Conservation (phyloP, 2,329 filamentous ascomycete genomes). For the Hymenoscyphus fraxineus region DNA sequence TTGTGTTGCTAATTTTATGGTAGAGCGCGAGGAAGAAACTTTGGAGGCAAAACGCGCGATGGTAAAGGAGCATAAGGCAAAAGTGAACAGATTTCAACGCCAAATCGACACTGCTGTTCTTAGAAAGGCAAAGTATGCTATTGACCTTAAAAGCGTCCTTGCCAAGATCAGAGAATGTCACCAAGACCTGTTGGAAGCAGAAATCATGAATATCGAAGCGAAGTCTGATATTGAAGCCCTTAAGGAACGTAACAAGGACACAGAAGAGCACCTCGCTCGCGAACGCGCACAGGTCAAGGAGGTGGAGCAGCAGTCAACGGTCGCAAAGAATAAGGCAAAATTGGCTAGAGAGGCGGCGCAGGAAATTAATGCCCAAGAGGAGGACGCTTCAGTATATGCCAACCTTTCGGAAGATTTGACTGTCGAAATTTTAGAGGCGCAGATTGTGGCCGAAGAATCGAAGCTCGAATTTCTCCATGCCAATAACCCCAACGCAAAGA, state of each 20-base stretch:
- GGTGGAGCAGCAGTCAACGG: constrained; percentile 40
- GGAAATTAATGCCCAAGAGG: constrained; percentile 37
- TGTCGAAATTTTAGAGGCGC: constrained; percentile 62
- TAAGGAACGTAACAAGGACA: constrained; percentile 59
- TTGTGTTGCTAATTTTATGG: constrained; percentile 29
- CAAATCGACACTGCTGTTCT: constrained; percentile 54
- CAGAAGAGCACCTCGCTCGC: constrained; percentile 50
- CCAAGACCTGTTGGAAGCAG: constrained; percentile 62
- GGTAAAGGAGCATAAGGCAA: constrained; percentile 37
- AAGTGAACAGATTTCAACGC: constrained; percentile 49
- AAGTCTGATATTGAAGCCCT: constrained; percentile 72
- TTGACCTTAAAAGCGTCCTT: constrained; percentile 56
- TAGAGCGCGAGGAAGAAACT: constrained; percentile 36
- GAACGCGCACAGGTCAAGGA: constrained; percentile 41
- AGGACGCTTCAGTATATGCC: constrained; percentile 37
- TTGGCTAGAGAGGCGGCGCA: constrained; percentile 37
- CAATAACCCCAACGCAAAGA: constrained; percentile 70
- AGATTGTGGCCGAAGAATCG: constrained; percentile 70
- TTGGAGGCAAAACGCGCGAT: constrained; percentile 36
- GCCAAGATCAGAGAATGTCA: constrained; percentile 59
- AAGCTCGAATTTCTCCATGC: constrained; percentile 77
- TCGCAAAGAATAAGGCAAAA: constrained; percentile 35
- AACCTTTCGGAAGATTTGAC: constrained; percentile 48
- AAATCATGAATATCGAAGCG: constrained; percentile 73
- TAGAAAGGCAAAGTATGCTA: constrained; percentile 50